Evolutionary conservation across 106 monocot species (phyloP), one percentile per base, ranked within the genome.

Genomic region (Narthecium ossifragum): DNA sequence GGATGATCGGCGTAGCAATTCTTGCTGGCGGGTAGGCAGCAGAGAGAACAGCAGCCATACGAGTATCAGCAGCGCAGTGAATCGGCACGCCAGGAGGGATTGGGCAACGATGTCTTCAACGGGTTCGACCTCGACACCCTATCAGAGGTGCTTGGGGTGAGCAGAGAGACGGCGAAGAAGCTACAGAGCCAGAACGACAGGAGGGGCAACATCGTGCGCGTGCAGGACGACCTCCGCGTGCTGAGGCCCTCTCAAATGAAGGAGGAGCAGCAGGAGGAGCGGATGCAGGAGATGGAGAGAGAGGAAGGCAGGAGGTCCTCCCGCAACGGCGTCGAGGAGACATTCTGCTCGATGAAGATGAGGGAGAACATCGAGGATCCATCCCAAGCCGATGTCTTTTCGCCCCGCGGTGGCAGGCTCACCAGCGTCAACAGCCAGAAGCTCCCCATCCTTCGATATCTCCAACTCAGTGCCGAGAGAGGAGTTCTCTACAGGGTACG

Each of bases 361-460:
- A 70, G 48, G 46, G 34, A 71, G 37, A 85, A 85, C 77, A 85
- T 90, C 26, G 67, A 62, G 17, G 47, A 81, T 12, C 85, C 81
- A 5, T 6, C 17, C 1, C 55, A 25, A 4, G 78, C 78, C 4
- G 83, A 83, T n/a, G 15, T 71, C 46, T 83, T 55, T 61, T 71
- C 61, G 17, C 74, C 78, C 0, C 34, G 36, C 8, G 69, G 40
- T 4, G 70, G 78, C 17, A 61, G 70, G 31, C 47, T 75, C 40
- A 83, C 70, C 31, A 57, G 26, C 30, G 56, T 83, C 46, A 78
- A 70, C 78, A 64, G 57, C 57, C 71, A 78, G 66, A 78, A 78
- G 51, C 66, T 83, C 21, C 66, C 83, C 30, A 78, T 83, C 46
- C 70, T 83, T 3, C 34, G 57, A 33, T 24, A 36, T 54, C 26